phyloP scores from a whole-genome alignment of 306 rosid species.

The Macrotyloma uniflorum region DNA sequence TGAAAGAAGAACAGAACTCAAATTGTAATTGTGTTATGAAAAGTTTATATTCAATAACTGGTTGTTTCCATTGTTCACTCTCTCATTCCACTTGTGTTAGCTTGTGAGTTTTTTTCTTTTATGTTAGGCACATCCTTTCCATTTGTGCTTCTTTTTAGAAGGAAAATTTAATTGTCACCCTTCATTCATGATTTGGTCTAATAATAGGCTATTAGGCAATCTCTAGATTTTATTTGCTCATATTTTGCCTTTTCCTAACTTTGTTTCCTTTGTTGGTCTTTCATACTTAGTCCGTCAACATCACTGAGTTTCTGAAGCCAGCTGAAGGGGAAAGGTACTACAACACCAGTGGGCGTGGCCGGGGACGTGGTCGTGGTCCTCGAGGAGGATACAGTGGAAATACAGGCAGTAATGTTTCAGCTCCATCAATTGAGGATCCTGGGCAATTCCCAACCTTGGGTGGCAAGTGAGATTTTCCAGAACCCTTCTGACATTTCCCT shows the following conservation, averaged over 20 bases:
- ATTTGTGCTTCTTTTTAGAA: too few species aligned
- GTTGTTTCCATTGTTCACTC: not conserved
- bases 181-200: not conserved
- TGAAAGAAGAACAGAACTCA: not conserved
- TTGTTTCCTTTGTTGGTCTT: conserved; percentile 6
- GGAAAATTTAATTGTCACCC: not conserved
- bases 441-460: conserved; percentile 96
- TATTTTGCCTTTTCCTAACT: not conserved
- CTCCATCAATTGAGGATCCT: conserved; percentile 86
- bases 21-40: not conserved
- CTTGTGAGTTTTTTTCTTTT: too few species aligned
- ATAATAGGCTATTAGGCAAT: not conserved
- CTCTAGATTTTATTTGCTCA: not conserved
- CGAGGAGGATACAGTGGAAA: conserved; percentile 62
- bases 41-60: not conserved
- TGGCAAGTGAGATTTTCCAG: conserved; percentile 70
- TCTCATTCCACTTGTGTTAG: not conserved
- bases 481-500: conserved; percentile 41
- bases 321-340: conserved; percentile 81
- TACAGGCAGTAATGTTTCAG: conserved; percentile 49
- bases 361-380: conserved; percentile 80
- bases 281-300: conserved; percentile 64
- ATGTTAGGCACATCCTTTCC: too few species aligned
- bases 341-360: conserved; percentile 72
- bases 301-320: conserved; percentile 91